Percentiles rank a stretch among this genome's conserved stretches.
Evolutionary conservation across 768 basidiomycete species (phyloP).

Genomic region (Phanerochaete sordida): DNA sequence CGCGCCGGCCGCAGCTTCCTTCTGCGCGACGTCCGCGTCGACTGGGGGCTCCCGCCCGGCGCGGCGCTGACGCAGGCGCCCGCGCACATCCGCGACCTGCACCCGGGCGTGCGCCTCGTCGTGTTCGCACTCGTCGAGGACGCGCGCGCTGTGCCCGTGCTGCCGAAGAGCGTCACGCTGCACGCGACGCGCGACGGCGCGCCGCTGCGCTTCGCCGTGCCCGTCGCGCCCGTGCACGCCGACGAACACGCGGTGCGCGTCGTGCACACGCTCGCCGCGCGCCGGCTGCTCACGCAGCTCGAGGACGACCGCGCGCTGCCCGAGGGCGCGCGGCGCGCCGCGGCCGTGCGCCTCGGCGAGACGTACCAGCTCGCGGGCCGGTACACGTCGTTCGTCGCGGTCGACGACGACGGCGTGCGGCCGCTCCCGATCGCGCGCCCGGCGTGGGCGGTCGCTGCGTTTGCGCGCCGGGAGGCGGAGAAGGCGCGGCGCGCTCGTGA

Average conservation of each 20-base stretch:
- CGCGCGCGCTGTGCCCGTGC: neutral
- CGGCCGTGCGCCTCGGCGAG: constrained; percentile 47
- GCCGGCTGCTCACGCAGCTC: constrained; percentile 48
- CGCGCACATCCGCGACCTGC: constrained; percentile 26
- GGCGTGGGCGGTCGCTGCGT: neutral
- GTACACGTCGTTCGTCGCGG: constrained; percentile 55
- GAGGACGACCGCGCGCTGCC: constrained; percentile 24
- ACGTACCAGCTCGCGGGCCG: constrained; percentile 49
- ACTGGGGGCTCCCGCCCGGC: constrained; percentile 34
- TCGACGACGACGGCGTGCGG: constrained; percentile 23
- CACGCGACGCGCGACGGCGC: constrained; percentile 21
- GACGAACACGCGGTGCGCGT: constrained; percentile 22
- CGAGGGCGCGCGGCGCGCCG: constrained; percentile 38
- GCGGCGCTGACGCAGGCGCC: constrained; percentile 30
- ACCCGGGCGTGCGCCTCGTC: constrained; percentile 29
- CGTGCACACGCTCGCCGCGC: constrained; percentile 54
- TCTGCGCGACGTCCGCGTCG: constrained; percentile 42
- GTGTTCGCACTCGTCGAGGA: constrained; percentile 30
- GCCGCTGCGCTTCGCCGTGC: constrained; percentile 14
- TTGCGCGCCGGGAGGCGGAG: neutral
- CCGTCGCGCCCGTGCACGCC: constrained; percentile 21
- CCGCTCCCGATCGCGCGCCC: neutral
- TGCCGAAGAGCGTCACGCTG: constrained; percentile 28
- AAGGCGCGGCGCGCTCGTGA: neutral
- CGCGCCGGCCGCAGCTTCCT: constrained; percentile 46